These are phyloP conservation scores for Phialophora expanda DNA, from an alignment of 2,329 filamentous ascomycete species.

Conservation along the genomic window DNA sequence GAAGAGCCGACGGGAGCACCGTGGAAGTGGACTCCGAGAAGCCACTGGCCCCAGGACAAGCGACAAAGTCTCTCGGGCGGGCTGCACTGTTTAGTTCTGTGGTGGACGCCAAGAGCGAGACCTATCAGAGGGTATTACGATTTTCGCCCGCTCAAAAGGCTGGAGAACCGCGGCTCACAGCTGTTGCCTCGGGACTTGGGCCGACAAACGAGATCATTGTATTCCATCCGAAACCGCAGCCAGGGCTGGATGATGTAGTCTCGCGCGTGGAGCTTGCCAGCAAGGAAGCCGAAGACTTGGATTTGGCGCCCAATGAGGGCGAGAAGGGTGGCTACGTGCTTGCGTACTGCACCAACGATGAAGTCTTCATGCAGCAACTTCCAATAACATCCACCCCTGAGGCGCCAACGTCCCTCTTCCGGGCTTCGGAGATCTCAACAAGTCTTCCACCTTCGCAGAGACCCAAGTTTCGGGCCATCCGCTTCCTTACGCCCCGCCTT, in stretches of 20 bases:
- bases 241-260: constrained; percentile 61
- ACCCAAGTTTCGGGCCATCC: constrained; percentile 53
- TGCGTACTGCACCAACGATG: constrained; percentile 77
- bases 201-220: constrained; percentile 78
- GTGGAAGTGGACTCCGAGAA: constrained; percentile 35
- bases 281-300: constrained; percentile 55
- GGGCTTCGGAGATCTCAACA: constrained; percentile 31
- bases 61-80: constrained; percentile 43
- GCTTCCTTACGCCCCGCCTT: constrained; percentile 53
- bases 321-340: constrained; percentile 63
- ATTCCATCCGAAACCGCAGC: constrained; percentile 66
- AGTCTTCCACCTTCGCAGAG: constrained; percentile 43
- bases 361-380: constrained; percentile 71
- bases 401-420: constrained; percentile 32
- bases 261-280: constrained; percentile 58
- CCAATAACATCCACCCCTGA: constrained; percentile 53
- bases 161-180: constrained; percentile 65
- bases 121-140: constrained; percentile 64
- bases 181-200: constrained; percentile 77
- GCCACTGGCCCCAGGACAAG: constrained; percentile 26
- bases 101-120: constrained; percentile 57
- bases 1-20: constrained; percentile 34
- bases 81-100: constrained; percentile 43
- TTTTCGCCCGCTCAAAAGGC: constrained; percentile 60
- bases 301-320: constrained; percentile 26